A percentile compares a stretch with the other conserved stretches of the same genome.
Conservation (phyloP, 75 land plant species). For the Pseudotsuga menziesii region DNA sequence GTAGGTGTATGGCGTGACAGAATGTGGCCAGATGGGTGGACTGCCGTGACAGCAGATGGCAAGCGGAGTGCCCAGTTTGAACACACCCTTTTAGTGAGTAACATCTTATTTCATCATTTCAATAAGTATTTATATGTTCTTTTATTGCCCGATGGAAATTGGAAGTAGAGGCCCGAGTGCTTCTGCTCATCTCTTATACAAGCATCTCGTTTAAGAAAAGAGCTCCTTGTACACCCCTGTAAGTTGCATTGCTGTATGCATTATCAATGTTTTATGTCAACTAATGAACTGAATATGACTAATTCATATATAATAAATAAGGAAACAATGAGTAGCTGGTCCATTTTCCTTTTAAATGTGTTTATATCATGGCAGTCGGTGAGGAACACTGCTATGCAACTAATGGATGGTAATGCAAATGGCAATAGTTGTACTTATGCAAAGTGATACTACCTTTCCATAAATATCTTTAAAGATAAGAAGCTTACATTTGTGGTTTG, state of each 20-base stretch:
- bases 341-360: not conserved
- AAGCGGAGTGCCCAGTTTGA: constrained; percentile 99
- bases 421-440: too few relatives aligned
- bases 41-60: constrained; percentile 95
- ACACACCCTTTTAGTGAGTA: constrained; percentile 87
- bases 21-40: constrained; percentile 99
- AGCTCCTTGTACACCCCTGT: not conserved
- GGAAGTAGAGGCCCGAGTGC: not conserved
- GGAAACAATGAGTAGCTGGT: not conserved
- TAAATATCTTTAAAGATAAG: too few relatives aligned
- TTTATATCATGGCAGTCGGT: not conserved
- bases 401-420: too few relatives aligned
- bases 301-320: not conserved
- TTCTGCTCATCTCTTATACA: not conserved
- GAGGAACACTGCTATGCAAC: not conserved
- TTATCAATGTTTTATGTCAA: not conserved
- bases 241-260: not conserved
- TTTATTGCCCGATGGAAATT: not conserved
- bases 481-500: too few relatives aligned
- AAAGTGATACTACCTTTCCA: too few relatives aligned
- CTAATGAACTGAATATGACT: not conserved
- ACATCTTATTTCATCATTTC: not conserved
- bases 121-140: not conserved
- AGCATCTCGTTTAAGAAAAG: too few relatives aligned
- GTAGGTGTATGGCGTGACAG: constrained; percentile 92